Evolutionary conservation across 1,284 basidiomycete genomes (phyloP), one percentile per base, ranked within the genome.

Genomic region (Phlebopus sp.): DNA sequence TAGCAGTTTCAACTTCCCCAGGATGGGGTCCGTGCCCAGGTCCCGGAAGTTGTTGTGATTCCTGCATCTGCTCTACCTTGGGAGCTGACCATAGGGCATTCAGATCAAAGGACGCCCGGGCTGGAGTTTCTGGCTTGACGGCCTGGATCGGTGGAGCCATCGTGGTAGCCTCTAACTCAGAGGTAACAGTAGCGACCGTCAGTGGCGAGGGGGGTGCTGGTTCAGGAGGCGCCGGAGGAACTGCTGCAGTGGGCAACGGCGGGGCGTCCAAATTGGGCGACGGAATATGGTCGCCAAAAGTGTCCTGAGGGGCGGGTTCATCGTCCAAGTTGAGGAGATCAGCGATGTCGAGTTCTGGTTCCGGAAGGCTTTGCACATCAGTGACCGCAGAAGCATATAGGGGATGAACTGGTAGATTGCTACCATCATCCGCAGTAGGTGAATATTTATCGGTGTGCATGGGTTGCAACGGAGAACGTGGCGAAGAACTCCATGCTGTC

Each of bases 291-390:
- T 55, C 61, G 31, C 38, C 37, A 35, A 50, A 52, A 13, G 45
- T 49, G 36, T 66, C 67, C 37, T 56, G 51, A 25, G 55, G 44
- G 25, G 49, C 29, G 35, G 67, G 67, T 50, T 89, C 86, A 47
- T 87, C 86, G 53, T 89, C 86, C 52, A 89, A 81, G 60, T 89
- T 86, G 54, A 89, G 88, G 53, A 89, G 69, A 61, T 89, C 86
- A 31, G 79, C 78, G 13, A 89, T 75, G 58, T 87, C 84, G 42
- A 90, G 62, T 65, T 89, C 85, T 36, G 77, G 75, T 60, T 86
- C 83, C 15, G 62, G 55, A 27, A 66, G 58, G 9, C 62, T 58
- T 30, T 65, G 59, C 39, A 68, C 62, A 38, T 80, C 78, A 34
- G 76, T 71, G 30, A 66, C 57, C 1, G 76, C 68, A 32, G 74